Evolutionary conservation across 1,139 yeast genomes (phyloP), one percentile per base, ranked within the genome.

Genomic region (Suhomyces panamericanus): DNA sequence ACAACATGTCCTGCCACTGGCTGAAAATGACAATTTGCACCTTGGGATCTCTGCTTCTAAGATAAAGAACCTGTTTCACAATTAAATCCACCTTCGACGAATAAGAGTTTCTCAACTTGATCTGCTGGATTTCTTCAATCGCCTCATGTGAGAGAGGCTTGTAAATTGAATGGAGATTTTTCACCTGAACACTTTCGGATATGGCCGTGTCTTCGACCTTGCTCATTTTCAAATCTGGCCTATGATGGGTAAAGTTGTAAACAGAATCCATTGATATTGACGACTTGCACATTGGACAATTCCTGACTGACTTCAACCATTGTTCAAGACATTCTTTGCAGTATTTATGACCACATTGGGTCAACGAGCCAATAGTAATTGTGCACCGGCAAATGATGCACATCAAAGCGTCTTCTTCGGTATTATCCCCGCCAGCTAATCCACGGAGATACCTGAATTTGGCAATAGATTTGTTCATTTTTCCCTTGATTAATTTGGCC

Each of bases 341-440:
- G 59, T 85, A 91, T 55, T 83, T 84, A 63, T 91, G 98, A 0
- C 97, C 97, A 73, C 98, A 91, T 15, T 81, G 82, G 0, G 96
- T 85, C 49, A 91, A 70, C 0, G 93, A 77, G 0, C 98, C 98
- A 38, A 81, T 72, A 3, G 80, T 73, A 38, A 90, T 88, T 2
- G 77, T 62, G 4, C 81, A 74, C 20, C 85, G 79, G 60, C 99
- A 93, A 52, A 93, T 90, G 36, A 84, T 77, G 64, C 98, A 93
- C 40, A 76, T 66, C 48, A 75, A 61, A 7, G 67, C 71, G 6
- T 59, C 61, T 15, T 44, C 48, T 13, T 57, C 63, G 4, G 13
- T 20, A 15, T 26, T 29, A 33, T 38, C 44, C 20, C 52, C 39
- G 20, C 52, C 55, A 6, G 59, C 64, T 43, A 88, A 67, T 14